Evolutionary conservation across 2,329 filamentous ascomycete genomes (phyloP).

Genomic region (Leptographium radiaticola): DNA sequence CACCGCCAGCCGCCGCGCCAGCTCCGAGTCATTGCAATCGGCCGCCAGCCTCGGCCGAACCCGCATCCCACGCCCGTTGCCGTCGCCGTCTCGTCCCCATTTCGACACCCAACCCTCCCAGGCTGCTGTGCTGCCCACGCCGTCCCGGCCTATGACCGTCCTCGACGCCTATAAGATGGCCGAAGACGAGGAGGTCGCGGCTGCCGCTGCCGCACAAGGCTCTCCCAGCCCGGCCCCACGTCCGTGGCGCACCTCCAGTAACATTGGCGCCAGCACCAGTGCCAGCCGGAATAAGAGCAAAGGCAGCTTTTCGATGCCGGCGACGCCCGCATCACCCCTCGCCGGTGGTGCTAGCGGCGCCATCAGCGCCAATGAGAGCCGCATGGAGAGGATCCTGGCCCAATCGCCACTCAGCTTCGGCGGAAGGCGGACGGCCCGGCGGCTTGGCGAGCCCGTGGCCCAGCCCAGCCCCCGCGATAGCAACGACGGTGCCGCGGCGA

Average conservation of each 20-base stretch:
- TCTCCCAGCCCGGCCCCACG: conserved; percentile 40
- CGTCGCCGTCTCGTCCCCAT: conserved; percentile 8
- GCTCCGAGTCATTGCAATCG: background rate
- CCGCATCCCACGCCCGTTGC: conserved; percentile 18
- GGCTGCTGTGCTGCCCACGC: background rate
- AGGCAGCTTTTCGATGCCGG: background rate
- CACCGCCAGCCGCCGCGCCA: background rate
- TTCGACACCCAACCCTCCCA: background rate
- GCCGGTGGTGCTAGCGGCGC: background rate
- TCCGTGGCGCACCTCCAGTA: conserved; percentile 23
- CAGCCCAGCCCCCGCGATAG: background rate
- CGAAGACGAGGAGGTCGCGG: conserved; percentile 19
- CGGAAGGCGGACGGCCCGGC: conserved; percentile 10
- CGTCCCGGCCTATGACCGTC: conserved; percentile 24
- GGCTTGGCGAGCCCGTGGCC: conserved; percentile 5
- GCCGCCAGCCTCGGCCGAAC: conserved; percentile 8
- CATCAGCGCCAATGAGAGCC: conserved; percentile 8
- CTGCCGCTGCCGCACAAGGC: conserved; percentile 15
- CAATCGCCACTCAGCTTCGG: conserved; percentile 14
- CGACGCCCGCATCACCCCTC: background rate
- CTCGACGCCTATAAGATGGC: conserved; percentile 28
- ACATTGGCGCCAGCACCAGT: conserved; percentile 10
- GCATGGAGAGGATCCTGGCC: conserved; percentile 12
- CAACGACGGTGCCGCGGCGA: background rate
- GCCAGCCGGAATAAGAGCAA: background rate